These are phyloP conservation scores for Centella asiatica DNA, from an alignment of 129 eudicot genomes.

Conservation along the genomic window DNA sequence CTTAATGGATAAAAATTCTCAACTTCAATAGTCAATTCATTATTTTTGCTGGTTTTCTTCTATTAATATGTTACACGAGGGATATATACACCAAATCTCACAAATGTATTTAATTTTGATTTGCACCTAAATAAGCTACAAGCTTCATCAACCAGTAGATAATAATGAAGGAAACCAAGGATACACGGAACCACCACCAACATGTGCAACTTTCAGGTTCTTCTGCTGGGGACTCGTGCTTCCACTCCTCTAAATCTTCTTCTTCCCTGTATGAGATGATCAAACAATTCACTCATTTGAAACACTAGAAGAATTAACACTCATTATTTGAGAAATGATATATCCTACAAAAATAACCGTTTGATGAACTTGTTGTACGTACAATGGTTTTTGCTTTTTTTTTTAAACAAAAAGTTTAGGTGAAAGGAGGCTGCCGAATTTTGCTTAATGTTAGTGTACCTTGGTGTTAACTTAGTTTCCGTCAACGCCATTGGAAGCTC, in stretches of 20 bases:
- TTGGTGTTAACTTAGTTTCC: constrained; percentile 2
- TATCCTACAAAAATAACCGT: no score
- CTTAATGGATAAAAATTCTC: no score
- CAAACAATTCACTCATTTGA: not conserved
- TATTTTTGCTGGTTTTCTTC: no score
- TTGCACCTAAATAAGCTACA: constrained; percentile 9
- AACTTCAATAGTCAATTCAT: no score
- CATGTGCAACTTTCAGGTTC: constrained; percentile 5
- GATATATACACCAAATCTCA: no score
- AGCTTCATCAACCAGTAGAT: constrained; percentile 28
- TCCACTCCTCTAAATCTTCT: not conserved
- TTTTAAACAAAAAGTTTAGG: no score
- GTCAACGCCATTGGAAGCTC: not conserved
- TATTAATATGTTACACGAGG: not conserved
- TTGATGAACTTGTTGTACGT: no score
- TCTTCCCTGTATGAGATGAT: not conserved
- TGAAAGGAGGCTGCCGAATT: no score
- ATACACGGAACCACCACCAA: constrained; percentile 27
- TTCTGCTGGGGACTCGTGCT: not conserved
- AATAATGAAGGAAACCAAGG: constrained; percentile 26
- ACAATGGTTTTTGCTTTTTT: no score
- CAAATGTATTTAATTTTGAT: not conserved
- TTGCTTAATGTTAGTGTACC: not conserved
- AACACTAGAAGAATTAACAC: no score
- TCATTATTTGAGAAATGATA: no score